Conservation (phyloP, 306 rosid species). For the Medicago arabica region DNA sequence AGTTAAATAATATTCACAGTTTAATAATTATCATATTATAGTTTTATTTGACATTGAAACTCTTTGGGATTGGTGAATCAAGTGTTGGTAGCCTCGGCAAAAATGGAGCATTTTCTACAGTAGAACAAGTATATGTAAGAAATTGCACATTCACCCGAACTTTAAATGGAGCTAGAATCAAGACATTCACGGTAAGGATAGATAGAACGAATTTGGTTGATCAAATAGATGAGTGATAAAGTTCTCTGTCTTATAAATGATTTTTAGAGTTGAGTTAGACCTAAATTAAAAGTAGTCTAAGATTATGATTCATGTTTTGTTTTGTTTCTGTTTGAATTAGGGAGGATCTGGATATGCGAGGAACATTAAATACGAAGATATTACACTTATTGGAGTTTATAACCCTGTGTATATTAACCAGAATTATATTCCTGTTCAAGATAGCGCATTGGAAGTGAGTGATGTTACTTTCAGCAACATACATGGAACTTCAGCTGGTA, state of each 20-base stretch:
- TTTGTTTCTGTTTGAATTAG: too few relatives aligned
- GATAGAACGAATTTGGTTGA: neutral
- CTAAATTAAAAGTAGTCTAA: neutral
- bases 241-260: too few relatives aligned
- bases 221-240: too few relatives aligned
- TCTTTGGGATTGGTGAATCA: neutral
- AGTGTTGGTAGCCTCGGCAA: slow-evolving; percentile 65
- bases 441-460: slow-evolving; percentile 43
- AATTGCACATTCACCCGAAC: slow-evolving; percentile 39
- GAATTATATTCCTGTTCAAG: neutral
- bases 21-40: neutral
- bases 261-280: neutral
- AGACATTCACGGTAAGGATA: slow-evolving; percentile 55
- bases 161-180: slow-evolving; percentile 63
- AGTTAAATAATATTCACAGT: neutral
- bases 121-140: slow-evolving; percentile 55
- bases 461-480: slow-evolving; percentile 47
- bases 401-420: slow-evolving; percentile 59
- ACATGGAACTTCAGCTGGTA: slow-evolving; percentile 40
- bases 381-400: neutral
- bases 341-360: slow-evolving; percentile 60
- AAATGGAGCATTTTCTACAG: slow-evolving; percentile 23
- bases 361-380: slow-evolving; percentile 50
- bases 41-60: neutral
- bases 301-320: too few relatives aligned